phyloP scores from a whole-genome alignment of 495 filamentous ascomycete genomes.

The Haplographium delicatum region DNA sequence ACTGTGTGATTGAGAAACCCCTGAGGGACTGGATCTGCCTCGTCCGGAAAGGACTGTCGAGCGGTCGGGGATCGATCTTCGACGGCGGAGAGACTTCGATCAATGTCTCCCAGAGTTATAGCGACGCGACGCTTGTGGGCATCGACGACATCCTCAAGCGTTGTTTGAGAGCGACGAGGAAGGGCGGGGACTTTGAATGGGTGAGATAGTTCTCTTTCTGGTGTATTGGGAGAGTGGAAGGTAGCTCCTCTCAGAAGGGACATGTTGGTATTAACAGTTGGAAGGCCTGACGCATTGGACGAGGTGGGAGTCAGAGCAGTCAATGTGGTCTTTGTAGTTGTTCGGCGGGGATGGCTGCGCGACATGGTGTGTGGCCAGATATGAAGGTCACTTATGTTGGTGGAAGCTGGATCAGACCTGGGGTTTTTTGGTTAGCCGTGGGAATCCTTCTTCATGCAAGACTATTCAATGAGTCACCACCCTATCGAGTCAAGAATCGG shows the following conservation, averaged over 20 bases:
- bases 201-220: constrained; percentile 30
- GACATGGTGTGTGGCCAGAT: constrained; percentile 26
- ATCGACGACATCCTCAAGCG: constrained; percentile 55
- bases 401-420: constrained; percentile 4
- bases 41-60: constrained; percentile 35
- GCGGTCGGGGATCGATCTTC: constrained; percentile 26
- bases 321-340: constrained; percentile 27
- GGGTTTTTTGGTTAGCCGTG: constrained; percentile 24
- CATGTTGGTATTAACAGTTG: constrained; percentile 44
- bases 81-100: constrained; percentile 40
- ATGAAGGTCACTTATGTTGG: constrained; percentile 5
- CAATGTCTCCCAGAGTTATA: constrained; percentile 43
- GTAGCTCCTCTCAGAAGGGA: constrained; percentile 58
- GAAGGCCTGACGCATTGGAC: constrained; percentile 20
- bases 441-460: constrained; percentile 18
- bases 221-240: constrained; percentile 48
- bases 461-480: constrained; percentile 20
- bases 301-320: constrained; percentile 25
- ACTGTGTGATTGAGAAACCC: constrained; percentile 45
- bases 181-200: constrained; percentile 45
- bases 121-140: constrained; percentile 49
- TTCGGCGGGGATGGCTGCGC: constrained; percentile 22
- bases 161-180: constrained; percentile 57
- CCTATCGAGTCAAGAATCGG: constrained; percentile 15
- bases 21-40: constrained; percentile 45